These are phyloP conservation scores for Lolium rigidum DNA, from an alignment of 176 grass and related monocot genomes.

Conservation along the genomic window DNA sequence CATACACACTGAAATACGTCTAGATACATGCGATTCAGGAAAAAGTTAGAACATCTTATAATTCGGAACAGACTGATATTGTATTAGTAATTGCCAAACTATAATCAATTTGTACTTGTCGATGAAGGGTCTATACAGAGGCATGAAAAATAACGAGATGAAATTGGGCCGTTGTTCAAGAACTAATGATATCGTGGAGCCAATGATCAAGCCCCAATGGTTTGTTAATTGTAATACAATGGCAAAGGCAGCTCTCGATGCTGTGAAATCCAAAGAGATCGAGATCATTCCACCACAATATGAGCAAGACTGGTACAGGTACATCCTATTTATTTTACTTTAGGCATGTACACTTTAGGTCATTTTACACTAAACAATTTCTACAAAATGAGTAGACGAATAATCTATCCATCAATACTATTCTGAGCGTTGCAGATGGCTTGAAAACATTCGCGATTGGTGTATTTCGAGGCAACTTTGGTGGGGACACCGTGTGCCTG, in stretches of 20 bases:
- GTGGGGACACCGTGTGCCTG: slow-evolving; percentile 93
- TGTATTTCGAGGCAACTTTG: slow-evolving; percentile 94
- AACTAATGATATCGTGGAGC: slow-evolving; percentile 88
- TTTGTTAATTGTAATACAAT: slow-evolving; percentile 87
- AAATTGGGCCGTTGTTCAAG: slow-evolving; percentile 91
- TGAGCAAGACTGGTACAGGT: slow-evolving; percentile 95
- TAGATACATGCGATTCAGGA: too few species aligned
- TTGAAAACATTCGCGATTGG: slow-evolving; percentile 94
- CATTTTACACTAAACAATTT: background rate
- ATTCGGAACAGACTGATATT: too few species aligned
- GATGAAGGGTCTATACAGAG: slow-evolving; percentile 78
- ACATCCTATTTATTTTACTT: slow-evolving; percentile 11
- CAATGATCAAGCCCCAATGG: slow-evolving; percentile 97
- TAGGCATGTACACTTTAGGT: background rate
- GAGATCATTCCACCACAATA: slow-evolving; percentile 96
- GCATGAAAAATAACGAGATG: slow-evolving; percentile 89
- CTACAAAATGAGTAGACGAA: background rate
- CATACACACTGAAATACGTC: too few species aligned
- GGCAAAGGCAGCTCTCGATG: slow-evolving; percentile 77
- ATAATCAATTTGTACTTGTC: slow-evolving; percentile 29
- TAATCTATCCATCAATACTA: slow-evolving; percentile 8
- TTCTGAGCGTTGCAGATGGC: slow-evolving; percentile 64
- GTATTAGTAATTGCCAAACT: slow-evolving; percentile 14
- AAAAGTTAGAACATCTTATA: too few species aligned
- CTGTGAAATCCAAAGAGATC: slow-evolving; percentile 79